Conservation (phyloP, 768 basidiomycete genomes). For the Trametes cingulata region DNA sequence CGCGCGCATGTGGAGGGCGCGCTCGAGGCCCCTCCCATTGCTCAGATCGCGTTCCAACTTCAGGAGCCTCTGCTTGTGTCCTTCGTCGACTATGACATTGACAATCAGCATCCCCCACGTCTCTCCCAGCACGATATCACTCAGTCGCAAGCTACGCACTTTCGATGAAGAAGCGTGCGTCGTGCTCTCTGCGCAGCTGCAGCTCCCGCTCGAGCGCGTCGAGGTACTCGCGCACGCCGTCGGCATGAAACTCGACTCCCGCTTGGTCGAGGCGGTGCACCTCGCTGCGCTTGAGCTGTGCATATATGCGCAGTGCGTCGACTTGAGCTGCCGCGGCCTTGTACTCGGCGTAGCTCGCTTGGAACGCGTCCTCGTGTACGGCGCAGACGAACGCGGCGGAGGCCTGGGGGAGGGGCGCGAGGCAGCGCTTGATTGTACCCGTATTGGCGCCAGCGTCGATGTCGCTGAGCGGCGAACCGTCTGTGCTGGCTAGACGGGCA, state of each 20-base stretch:
- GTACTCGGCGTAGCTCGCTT: background rate
- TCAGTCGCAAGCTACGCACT: too few species aligned
- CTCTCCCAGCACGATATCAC: too few species aligned
- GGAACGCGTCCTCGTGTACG: background rate
- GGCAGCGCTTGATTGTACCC: background rate
- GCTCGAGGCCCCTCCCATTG: background rate
- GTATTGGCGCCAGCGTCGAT: too few species aligned
- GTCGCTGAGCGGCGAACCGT: too few species aligned
- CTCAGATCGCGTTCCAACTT: background rate
- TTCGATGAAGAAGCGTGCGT: background rate
- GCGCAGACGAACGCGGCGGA: background rate
- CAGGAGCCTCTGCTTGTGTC: background rate
- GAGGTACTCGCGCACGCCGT: background rate
- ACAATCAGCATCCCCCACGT: too few species aligned
- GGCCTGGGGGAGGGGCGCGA: background rate
- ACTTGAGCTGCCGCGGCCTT: background rate
- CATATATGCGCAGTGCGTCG: background rate
- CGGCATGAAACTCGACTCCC: background rate
- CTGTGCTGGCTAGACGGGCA: too few species aligned
- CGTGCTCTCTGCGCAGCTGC: background rate
- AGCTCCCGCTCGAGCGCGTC: background rate
- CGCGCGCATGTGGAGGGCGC: too few species aligned
- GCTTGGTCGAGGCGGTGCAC: background rate
- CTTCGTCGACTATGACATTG: background rate
- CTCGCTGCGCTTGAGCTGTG: background rate